phyloP scores from a whole-genome alignment of 495 filamentous ascomycete species.

The Penicillium salamii region DNA sequence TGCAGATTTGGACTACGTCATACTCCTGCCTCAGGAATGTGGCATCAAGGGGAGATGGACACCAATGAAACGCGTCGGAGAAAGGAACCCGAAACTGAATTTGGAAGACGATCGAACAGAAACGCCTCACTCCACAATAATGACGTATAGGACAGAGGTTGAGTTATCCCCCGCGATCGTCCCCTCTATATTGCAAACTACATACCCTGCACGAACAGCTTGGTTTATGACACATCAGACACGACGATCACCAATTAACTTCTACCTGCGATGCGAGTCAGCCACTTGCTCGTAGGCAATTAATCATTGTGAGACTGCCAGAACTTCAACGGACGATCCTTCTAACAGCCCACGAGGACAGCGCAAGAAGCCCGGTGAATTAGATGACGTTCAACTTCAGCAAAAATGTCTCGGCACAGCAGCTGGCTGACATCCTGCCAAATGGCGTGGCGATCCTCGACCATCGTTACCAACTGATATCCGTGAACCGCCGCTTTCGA shows the following conservation, averaged over 20 bases:
- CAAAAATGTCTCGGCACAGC: conserved; percentile 18
- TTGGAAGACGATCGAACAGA: neutral
- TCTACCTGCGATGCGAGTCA: neutral
- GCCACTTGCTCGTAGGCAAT: neutral
- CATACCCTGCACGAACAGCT: too few relatives aligned
- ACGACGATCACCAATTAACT: too few relatives aligned
- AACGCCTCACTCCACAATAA: neutral
- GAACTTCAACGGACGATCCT: too few relatives aligned
- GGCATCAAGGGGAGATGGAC: neutral
- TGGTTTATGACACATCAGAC: too few relatives aligned
- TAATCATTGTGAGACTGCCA: neutral
- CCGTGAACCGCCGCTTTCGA: conserved; percentile 20
- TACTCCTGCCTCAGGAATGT: neutral
- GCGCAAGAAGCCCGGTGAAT: neutral
- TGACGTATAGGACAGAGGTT: neutral
- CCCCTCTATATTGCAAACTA: too few relatives aligned
- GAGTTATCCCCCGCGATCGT: neutral
- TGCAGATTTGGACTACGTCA: neutral
- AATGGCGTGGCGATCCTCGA: conserved; percentile 25
- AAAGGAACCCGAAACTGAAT: neutral
- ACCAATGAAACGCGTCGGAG: neutral
- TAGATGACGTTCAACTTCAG: conserved; percentile 11
- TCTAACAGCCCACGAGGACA: neutral
- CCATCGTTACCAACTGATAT: conserved; percentile 16
- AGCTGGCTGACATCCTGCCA: conserved; percentile 29